Evolutionary conservation across 2,329 filamentous ascomycete species (phyloP).

Genomic region (Diaporthe aspalathi): DNA sequence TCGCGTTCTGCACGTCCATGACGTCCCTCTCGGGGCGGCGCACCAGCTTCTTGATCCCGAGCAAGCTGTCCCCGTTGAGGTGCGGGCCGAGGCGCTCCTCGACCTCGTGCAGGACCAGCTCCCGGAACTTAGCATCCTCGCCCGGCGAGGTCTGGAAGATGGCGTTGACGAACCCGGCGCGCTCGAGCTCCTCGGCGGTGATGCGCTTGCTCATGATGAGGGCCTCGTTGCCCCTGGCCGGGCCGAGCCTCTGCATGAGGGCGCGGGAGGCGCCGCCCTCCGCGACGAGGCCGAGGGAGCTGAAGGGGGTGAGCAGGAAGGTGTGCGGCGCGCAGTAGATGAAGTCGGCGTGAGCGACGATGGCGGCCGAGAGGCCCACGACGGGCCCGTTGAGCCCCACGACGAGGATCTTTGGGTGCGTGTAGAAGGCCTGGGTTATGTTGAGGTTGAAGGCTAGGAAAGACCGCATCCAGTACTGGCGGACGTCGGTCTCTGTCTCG

Average conservation of each 20-base stretch:
- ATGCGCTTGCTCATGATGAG: slow-evolving; percentile 90
- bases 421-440: slow-evolving; percentile 89
- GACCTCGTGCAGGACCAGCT: slow-evolving; percentile 80
- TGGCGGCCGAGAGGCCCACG: slow-evolving; percentile 86
- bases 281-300: slow-evolving; percentile 86
- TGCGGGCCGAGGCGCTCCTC: slow-evolving; percentile 84
- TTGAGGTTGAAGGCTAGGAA: slow-evolving; percentile 92
- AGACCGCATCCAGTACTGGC: slow-evolving; percentile 69
- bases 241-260: slow-evolving; percentile 83
- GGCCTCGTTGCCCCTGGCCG: slow-evolving; percentile 88
- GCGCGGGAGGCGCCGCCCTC: slow-evolving; percentile 86
- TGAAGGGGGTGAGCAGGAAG: slow-evolving; percentile 92
- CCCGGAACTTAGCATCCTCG: slow-evolving; percentile 76
- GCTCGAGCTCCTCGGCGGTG: slow-evolving; percentile 76
- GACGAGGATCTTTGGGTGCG: slow-evolving; percentile 93
- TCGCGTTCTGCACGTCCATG: slow-evolving; percentile 80
- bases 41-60: slow-evolving; percentile 88
- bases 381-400: slow-evolving; percentile 92
- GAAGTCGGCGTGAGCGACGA: slow-evolving; percentile 89
- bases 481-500: slow-evolving; percentile 51
- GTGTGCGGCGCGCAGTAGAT: slow-evolving; percentile 85
- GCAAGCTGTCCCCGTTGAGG: slow-evolving; percentile 80
- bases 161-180: slow-evolving; percentile 86
- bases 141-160: slow-evolving; percentile 71
- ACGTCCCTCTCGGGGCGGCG: slow-evolving; percentile 76